Evolutionary conservation across 2,329 filamentous ascomycete genomes (phyloP).

Genomic region (Verticillium alfalfae): DNA sequence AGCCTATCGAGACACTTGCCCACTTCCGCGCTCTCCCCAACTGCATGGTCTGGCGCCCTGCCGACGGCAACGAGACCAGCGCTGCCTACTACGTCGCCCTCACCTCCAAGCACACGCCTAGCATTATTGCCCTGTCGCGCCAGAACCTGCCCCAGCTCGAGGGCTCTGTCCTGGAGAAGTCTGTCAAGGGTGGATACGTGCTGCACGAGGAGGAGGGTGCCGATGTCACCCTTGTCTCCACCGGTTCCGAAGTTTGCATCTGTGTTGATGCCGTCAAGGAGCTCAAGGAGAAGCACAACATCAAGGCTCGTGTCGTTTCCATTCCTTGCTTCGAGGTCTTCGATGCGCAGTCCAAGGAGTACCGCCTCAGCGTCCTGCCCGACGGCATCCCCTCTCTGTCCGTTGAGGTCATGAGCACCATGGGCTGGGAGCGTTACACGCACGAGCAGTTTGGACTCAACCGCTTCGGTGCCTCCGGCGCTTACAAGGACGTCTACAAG

Average conservation of each 20-base stretch:
- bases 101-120: slow-evolving; percentile 83
- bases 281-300: slow-evolving; percentile 79
- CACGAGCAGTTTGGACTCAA: slow-evolving; percentile 99
- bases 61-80: slow-evolving; percentile 96
- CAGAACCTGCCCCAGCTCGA: slow-evolving; percentile 99
- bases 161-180: slow-evolving; percentile 83
- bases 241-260: slow-evolving; percentile 93
- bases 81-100: slow-evolving; percentile 96
- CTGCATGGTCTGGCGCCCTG: slow-evolving; percentile 98
- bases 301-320: slow-evolving; percentile 89
- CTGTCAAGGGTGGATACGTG: slow-evolving; percentile 92
- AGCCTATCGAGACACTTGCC: slow-evolving; percentile 96
- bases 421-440: slow-evolving; percentile 98
- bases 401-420: slow-evolving; percentile 93
- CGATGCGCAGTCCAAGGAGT: slow-evolving; percentile 88
- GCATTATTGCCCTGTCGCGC: slow-evolving; percentile 89
- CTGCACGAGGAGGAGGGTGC: slow-evolving; percentile 79
- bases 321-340: slow-evolving; percentile 98
- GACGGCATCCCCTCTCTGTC: slow-evolving; percentile 90
- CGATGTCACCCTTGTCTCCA: slow-evolving; percentile 83
- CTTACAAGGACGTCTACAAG: slow-evolving; percentile 97
- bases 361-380: slow-evolving; percentile 86
- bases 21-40: slow-evolving; percentile 99
- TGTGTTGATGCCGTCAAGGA: slow-evolving; percentile 89
- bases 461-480: slow-evolving; percentile 94